Evolutionary conservation across 2,329 filamentous ascomycete genomes (phyloP), one percentile per base, ranked within the genome.

Genomic region (Diaporthe ampelina): DNA sequence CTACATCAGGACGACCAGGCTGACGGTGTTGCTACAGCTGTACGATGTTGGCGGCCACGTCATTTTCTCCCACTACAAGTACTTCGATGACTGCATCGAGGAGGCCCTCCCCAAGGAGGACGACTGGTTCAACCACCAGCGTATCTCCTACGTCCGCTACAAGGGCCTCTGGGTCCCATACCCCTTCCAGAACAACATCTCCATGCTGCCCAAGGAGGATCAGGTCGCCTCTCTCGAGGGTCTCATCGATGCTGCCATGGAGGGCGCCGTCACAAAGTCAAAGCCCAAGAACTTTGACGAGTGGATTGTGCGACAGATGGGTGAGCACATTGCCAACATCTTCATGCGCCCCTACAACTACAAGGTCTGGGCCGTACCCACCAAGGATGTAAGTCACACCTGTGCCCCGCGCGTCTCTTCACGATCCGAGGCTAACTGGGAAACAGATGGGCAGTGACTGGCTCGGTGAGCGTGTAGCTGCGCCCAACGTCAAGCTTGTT

Each of bases 301-400:
- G 88, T 98, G 95, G 95, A 98, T 98, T 82, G 84, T 98, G 80
- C 92, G 97, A 81, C 97, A 94, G 88, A 95, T 94, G 87, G 97
- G 97, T 81, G 88, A 91, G 80, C 96, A 96, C 80, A 90, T 99
- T 81, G 96, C 95, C 78, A 92, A 99, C 84, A 90, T 96, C 80
- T 99, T 99, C 91, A 99, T 99, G 97, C 91, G 97, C 81, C 97
- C 97, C 72, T 99, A 99, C 91, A 99, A 99, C 91, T 99, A 93
- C 92, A 99, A 99, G 89, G 97, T 99, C 83, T 99, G 97, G 97
- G 97, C 97, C 77, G 96, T 98, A 80, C 97, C 97, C 75, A 98
- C 96, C 73, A 98, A 94, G 79, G 97, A 97, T 92, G 95, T 97
- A 89, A 81, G 89, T 52, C 40, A 48, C 19, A 43, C 15, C 54